Evolutionary conservation across 345 rosid genomes (phyloP).

Genomic region (Zanthoxylum bungeanum): DNA sequence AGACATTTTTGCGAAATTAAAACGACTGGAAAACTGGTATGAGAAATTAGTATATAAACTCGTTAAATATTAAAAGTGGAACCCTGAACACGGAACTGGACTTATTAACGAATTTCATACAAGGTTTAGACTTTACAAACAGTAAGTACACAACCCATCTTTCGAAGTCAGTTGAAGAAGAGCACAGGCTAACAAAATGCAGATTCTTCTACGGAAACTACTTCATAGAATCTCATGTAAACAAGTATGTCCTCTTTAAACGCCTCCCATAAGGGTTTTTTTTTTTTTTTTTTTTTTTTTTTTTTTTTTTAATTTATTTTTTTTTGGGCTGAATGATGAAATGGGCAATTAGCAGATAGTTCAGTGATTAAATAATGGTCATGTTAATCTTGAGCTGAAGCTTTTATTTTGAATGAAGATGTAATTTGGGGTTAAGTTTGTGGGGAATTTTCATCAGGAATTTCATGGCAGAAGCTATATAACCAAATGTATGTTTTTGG

Average conservation of each 20-base stretch:
- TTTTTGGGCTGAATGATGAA: constrained; percentile 11
- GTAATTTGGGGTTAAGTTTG: background rate
- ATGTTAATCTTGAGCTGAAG: constrained; percentile 4
- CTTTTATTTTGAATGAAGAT: background rate
- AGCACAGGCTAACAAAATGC: constrained; percentile 30
- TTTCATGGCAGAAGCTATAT: background rate
- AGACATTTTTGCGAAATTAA: no score
- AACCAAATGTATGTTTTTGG: background rate
- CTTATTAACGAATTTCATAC: background rate
- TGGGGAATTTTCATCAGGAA: background rate
- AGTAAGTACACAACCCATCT: background rate
- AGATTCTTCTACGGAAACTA: constrained; percentile 32
- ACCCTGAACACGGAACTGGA: background rate
- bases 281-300: background rate
- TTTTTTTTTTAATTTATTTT: background rate
- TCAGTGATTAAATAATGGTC: background rate
- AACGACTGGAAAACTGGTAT: no score
- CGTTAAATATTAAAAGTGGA: no score
- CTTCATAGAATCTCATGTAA: constrained; percentile 30
- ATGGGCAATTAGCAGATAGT: constrained; percentile 5
- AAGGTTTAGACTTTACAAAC: background rate
- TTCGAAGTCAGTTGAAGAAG: background rate
- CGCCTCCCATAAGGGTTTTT: background rate
- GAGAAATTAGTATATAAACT: no score
- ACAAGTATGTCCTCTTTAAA: constrained; percentile 23